phyloP scores from a whole-genome alignment of 352 stramenopile genomes.

The Globisporangium cylindrosporum region DNA sequence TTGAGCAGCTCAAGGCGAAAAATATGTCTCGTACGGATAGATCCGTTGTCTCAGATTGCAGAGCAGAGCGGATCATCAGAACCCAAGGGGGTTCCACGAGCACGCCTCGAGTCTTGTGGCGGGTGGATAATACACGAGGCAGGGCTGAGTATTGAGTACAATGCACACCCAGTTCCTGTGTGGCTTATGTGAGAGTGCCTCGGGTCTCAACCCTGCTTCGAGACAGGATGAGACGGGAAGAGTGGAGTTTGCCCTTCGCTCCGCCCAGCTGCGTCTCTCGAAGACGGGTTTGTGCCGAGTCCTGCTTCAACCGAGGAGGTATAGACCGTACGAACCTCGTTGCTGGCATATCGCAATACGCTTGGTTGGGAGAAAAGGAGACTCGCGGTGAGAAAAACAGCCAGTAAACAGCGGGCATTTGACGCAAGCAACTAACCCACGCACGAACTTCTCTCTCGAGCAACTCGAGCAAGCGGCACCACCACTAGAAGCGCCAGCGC shows the following conservation, averaged over 20 bases:
- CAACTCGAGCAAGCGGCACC: not conserved
- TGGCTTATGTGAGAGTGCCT: not conserved
- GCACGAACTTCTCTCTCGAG: no score
- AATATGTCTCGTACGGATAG: conserved; percentile 1
- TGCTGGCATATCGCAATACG: conserved; percentile 12
- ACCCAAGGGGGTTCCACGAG: not conserved
- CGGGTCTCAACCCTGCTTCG: not conserved
- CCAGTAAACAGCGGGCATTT: conserved; percentile 5
- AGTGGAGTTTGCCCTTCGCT: not conserved
- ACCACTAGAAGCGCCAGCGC: not conserved
- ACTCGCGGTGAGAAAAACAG: conserved; percentile 7
- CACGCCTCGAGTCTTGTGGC: conserved; percentile 3
- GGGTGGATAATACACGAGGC: not conserved
- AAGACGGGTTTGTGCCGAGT: not conserved
- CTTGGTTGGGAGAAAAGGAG: not conserved
- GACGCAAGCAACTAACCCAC: not conserved
- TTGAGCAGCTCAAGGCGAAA: not conserved
- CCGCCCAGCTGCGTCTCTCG: conserved; percentile 1
- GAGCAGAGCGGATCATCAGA: conserved; percentile 2
- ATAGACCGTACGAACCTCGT: conserved; percentile 1
- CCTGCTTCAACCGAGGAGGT: conserved; percentile 5
- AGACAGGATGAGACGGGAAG: not conserved
- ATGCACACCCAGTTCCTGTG: not conserved
- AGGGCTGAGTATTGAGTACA: not conserved
- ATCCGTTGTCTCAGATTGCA: conserved; percentile 10